phyloP scores from a whole-genome alignment of 2,329 filamentous ascomycete species.

The Davidsoniella eucalypti region DNA sequence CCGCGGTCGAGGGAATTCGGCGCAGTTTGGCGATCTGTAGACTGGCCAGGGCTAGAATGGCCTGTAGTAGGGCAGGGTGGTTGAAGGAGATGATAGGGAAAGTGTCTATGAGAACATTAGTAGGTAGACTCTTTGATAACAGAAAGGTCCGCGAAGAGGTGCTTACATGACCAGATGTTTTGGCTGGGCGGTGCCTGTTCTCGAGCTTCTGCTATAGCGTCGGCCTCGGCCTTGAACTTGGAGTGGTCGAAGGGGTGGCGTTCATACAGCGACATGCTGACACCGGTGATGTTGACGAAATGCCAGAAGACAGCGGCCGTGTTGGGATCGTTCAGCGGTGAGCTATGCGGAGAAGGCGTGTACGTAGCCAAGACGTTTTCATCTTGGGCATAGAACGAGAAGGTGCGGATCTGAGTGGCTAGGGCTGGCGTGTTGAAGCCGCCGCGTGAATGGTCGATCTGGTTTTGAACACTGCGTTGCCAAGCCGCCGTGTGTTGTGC shows the following conservation, averaged over 20 bases:
- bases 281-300: slow-evolving; percentile 78
- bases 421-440: slow-evolving; percentile 22
- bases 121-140: background rate
- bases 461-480: background rate
- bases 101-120: slow-evolving; percentile 35
- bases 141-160: background rate
- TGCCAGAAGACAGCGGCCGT: slow-evolving; percentile 78
- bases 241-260: slow-evolving; percentile 60
- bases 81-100: slow-evolving; percentile 71
- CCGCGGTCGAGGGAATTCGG: slow-evolving; percentile 55
- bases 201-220: slow-evolving; percentile 22
- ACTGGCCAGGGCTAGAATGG: slow-evolving; percentile 74
- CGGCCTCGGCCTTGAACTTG: slow-evolving; percentile 36
- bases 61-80: slow-evolving; percentile 75
- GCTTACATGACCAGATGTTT: slow-evolving; percentile 47
- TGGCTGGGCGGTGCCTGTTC: slow-evolving; percentile 39
- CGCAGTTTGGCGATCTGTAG: slow-evolving; percentile 78
- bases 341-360: slow-evolving; percentile 44
- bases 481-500: slow-evolving; percentile 13
- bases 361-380: slow-evolving; percentile 44
- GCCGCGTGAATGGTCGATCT: slow-evolving; percentile 10
- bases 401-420: slow-evolving; percentile 31
- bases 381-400: slow-evolving; percentile 30
- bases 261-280: slow-evolving; percentile 76
- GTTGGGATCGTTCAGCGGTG: slow-evolving; percentile 63